These are phyloP conservation scores for Ogataea populi-albae DNA, from an alignment of 805 yeast species.

Conservation along the genomic window DNA sequence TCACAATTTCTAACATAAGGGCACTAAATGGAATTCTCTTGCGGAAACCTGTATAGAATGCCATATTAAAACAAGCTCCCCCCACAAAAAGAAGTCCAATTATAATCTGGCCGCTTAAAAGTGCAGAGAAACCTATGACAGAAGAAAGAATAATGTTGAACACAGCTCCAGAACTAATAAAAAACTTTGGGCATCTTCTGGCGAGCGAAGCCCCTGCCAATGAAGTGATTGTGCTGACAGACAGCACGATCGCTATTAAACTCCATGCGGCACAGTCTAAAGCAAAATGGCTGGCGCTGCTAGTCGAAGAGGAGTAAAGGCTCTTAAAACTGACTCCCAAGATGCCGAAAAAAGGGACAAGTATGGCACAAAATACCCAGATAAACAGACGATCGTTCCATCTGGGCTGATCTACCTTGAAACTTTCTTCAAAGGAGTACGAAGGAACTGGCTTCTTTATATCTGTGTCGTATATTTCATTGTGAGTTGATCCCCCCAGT, in stretches of 20 bases:
- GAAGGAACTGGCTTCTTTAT: conserved; percentile 24
- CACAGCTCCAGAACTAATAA: conserved; percentile 6
- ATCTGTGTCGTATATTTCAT: conserved; percentile 4
- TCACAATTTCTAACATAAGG: conserved; percentile 35
- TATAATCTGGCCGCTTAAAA: conserved; percentile 62
- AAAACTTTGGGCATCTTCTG: conserved; percentile 3
- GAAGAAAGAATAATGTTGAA: conserved; percentile 46
- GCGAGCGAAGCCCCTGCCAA: conserved; percentile 1
- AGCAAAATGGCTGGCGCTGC: neutral
- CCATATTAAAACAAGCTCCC: conserved; percentile 11
- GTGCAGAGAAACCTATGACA: conserved; percentile 67
- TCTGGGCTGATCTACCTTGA: conserved; percentile 58
- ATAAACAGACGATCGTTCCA: conserved; percentile 73
- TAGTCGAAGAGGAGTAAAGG: neutral
- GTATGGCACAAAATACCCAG: conserved; percentile 36
- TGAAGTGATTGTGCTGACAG: conserved; percentile 1
- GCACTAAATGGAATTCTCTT: conserved; percentile 27
- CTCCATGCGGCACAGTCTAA: neutral
- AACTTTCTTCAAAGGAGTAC: conserved; percentile 60
- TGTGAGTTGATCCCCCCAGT: neutral
- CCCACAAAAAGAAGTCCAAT: conserved; percentile 62
- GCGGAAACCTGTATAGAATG: conserved; percentile 13
- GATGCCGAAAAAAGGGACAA: conserved; percentile 16
- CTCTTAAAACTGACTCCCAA: conserved; percentile 1
- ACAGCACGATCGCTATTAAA: neutral